Percentiles rank a stretch among this genome's conserved stretches.
Conservation (phyloP, 768 basidiomycete species). For the Boletus edulis region DNA sequence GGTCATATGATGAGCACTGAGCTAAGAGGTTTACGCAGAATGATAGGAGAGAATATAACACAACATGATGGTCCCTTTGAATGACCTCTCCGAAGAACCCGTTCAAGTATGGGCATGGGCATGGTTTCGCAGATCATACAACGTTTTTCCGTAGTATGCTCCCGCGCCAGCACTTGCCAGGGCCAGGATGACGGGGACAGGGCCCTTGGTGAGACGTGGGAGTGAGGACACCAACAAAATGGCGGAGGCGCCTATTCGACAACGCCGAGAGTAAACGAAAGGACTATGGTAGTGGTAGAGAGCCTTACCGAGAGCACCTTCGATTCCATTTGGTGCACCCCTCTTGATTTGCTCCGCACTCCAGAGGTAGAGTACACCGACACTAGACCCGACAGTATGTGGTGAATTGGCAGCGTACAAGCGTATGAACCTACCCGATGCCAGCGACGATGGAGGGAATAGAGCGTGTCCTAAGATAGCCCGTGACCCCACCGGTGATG, state of each 20-base stretch:
- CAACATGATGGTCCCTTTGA: not conserved
- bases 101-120: slow-evolving; percentile 8
- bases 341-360: slow-evolving; percentile 74
- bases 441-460: slow-evolving; percentile 84
- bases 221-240: slow-evolving; percentile 71
- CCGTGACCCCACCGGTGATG: slow-evolving; percentile 72
- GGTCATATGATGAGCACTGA: not conserved
- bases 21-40: not conserved
- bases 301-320: slow-evolving; percentile 70
- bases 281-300: not conserved
- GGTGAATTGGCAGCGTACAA: not conserved
- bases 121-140: slow-evolving; percentile 37
- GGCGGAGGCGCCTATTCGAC: slow-evolving; percentile 64
- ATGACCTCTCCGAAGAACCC: not conserved
- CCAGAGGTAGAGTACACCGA: slow-evolving; percentile 77
- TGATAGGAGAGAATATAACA: slow-evolving; percentile 14
- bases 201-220: slow-evolving; percentile 71
- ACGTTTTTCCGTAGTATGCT: slow-evolving; percentile 64
- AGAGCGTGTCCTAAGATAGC: slow-evolving; percentile 69
- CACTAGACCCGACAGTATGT: slow-evolving; percentile 39
- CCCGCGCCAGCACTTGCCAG: slow-evolving; percentile 59
- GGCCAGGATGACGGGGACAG: slow-evolving; percentile 64
- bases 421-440: slow-evolving; percentile 51
- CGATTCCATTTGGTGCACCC: slow-evolving; percentile 70
- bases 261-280: not conserved